Evolutionary conservation across 1,284 basidiomycete species (phyloP).

Genomic region (Ceratobasidium sp.): DNA sequence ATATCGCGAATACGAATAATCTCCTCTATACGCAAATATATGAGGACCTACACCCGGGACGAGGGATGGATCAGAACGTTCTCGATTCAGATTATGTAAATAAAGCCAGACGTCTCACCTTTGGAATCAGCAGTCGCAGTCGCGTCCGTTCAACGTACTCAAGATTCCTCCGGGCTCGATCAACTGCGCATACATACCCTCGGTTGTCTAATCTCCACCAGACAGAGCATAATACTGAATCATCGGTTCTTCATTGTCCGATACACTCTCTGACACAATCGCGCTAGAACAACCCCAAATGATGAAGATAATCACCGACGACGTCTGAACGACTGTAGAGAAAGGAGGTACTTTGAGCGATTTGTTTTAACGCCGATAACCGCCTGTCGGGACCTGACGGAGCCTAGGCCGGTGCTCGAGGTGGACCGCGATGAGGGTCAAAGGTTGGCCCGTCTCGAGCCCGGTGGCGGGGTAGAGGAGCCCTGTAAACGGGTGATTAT

Average conservation of each 20-base stretch:
- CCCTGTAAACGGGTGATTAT: not conserved
- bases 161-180: too few relatives aligned
- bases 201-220: slow-evolving; percentile 20
- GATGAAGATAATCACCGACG: not conserved
- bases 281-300: not conserved
- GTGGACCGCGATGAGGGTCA: slow-evolving; percentile 14
- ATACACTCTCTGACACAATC: not conserved
- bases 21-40: too few relatives aligned
- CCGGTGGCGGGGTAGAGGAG: slow-evolving; percentile 14
- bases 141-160: too few relatives aligned
- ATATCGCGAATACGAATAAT: too few relatives aligned
- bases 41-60: too few relatives aligned
- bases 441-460: slow-evolving; percentile 1
- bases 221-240: slow-evolving; percentile 20
- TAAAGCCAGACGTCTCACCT: too few relatives aligned
- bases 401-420: slow-evolving; percentile 7
- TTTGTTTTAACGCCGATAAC: slow-evolving; percentile 23
- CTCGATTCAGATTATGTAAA: too few relatives aligned
- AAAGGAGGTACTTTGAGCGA: not conserved
- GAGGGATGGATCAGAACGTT: too few relatives aligned
- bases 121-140: too few relatives aligned
- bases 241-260: slow-evolving; percentile 8
- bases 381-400: slow-evolving; percentile 24
- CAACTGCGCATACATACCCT: too few relatives aligned
- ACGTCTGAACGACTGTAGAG: too few relatives aligned